These are phyloP conservation scores for Lactifluus rugatus DNA, from an alignment of 768 basidiomycete species.

Conservation along the genomic window DNA sequence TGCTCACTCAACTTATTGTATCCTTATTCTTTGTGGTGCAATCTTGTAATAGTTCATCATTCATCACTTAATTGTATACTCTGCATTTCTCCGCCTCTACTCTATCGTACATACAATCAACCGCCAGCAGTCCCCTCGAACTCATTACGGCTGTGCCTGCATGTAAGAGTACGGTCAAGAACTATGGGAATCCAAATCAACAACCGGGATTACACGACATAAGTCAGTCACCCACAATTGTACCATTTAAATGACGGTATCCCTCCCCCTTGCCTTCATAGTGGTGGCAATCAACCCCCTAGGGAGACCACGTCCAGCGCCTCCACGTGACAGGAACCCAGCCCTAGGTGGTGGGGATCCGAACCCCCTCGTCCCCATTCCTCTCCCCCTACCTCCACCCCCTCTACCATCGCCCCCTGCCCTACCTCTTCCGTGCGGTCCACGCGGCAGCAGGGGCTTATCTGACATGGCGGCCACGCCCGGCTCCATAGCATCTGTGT, in stretches of 20 bases:
- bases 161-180: background rate
- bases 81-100: background rate
- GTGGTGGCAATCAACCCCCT: background rate
- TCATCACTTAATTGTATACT: background rate
- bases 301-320: background rate
- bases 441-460: background rate
- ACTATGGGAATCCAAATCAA: background rate
- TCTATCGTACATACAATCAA: background rate
- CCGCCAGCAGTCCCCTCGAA: background rate
- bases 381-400: background rate
- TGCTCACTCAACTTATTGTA: background rate
- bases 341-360: constrained; percentile 10
- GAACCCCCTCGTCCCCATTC: constrained; percentile 6
- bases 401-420: constrained; percentile 4
- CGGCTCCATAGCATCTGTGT: constrained; percentile 3
- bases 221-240: background rate
- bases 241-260: background rate
- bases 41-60: background rate
- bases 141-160: background rate
- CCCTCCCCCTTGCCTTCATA: background rate
- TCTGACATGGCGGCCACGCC: background rate
- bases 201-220: background rate
- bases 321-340: constrained; percentile 11
- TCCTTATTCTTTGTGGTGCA: background rate
- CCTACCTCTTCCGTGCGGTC: constrained; percentile 10